These are phyloP conservation scores for Paraurostyla sp. DNA, from an alignment of 73 alveolate species.

Conservation along the genomic window DNA sequence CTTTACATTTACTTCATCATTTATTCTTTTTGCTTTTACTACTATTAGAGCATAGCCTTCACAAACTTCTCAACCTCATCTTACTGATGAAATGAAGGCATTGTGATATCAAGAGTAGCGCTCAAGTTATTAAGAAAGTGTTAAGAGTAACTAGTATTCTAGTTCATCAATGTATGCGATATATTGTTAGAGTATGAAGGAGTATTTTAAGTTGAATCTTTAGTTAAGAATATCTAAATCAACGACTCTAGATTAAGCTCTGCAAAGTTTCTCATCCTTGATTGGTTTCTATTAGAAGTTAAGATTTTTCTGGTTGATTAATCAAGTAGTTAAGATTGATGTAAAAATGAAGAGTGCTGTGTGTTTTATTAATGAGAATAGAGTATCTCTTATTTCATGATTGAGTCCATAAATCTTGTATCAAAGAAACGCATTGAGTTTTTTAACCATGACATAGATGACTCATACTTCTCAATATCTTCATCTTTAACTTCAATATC, in stretches of 20 bases:
- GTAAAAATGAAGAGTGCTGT: constrained; percentile 26
- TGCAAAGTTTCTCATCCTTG: neutral
- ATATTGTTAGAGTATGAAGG: neutral
- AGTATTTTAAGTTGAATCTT: neutral
- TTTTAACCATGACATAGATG: constrained; percentile 51
- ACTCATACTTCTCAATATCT: constrained; percentile 24
- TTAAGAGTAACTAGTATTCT: too few species aligned
- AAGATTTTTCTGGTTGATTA: neutral
- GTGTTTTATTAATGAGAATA: constrained; percentile 37
- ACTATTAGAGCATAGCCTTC: neutral
- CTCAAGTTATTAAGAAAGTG: too few species aligned
- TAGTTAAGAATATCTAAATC: neutral
- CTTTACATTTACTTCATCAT: constrained; percentile 33
- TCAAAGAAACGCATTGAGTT: constrained; percentile 35
- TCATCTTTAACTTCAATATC: neutral
- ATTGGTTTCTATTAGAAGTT: neutral
- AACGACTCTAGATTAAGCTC: constrained; percentile 8
- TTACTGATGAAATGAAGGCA: constrained; percentile 32
- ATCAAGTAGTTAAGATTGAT: constrained; percentile 22
- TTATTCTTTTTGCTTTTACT: constrained; percentile 6
- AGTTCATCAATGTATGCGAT: too few species aligned
- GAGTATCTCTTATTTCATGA: neutral
- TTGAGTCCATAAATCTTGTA: constrained; percentile 27
- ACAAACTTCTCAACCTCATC: constrained; percentile 34
- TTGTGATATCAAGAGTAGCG: constrained; percentile 42